These are phyloP conservation scores for Nepenthes mirabilis DNA, from an alignment of 148 eudicot genomes.

Conservation along the genomic window DNA sequence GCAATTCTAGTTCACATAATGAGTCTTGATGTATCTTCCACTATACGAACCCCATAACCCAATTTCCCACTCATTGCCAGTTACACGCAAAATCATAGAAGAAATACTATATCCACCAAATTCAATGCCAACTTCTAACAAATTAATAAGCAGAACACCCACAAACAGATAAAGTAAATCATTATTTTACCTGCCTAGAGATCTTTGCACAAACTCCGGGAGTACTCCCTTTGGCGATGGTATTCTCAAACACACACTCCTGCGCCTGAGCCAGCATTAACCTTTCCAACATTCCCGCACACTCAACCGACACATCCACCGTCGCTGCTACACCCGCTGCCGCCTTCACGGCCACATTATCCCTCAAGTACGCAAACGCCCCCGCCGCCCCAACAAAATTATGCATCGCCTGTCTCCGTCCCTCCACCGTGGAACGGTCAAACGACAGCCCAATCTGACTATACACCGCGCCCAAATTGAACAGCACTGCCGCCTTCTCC, in stretches of 20 bases:
- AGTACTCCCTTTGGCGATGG: conserved; percentile 75
- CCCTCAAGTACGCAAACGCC: conserved; percentile 77
- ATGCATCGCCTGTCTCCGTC: conserved; percentile 67
- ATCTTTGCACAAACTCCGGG: conserved; percentile 86
- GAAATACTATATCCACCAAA: too few species aligned
- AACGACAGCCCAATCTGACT: conserved; percentile 68
- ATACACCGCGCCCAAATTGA: conserved; percentile 83
- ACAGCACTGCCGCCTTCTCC: conserved; percentile 87
- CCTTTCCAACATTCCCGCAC: conserved; percentile 94
- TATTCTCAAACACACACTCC: conserved; percentile 84
- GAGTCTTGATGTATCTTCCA: too few species aligned
- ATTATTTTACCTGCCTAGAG: conserved; percentile 58
- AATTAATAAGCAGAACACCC: too few species aligned
- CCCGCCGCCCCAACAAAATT: conserved; percentile 69
- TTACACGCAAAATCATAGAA: too few species aligned
- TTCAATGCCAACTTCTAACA: too few species aligned
- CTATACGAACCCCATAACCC: too few species aligned
- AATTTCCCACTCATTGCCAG: too few species aligned
- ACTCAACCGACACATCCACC: conserved; percentile 75
- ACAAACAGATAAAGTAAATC: too few species aligned
- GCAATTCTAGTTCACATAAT: too few species aligned
- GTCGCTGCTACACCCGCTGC: conserved; percentile 53
- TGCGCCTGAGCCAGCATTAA: conserved; percentile 97
- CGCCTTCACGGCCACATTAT: conserved; percentile 61
- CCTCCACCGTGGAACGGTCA: conserved; percentile 60